These are phyloP conservation scores for Sphagnum tenellum DNA, from an alignment of 225 moss, liverwort and hornwort genomes.

Conservation along the genomic window DNA sequence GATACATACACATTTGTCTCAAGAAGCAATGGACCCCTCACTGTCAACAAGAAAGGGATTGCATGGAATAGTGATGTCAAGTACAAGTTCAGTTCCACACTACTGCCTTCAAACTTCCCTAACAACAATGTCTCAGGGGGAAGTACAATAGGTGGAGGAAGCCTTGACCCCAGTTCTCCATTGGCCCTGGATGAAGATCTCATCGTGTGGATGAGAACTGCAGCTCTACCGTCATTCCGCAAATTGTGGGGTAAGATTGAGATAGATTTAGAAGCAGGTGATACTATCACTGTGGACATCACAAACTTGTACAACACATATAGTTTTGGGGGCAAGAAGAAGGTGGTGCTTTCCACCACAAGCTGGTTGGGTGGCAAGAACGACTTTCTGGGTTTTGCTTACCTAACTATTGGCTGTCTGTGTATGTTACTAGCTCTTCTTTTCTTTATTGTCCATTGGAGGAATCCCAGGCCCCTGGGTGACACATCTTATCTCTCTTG, in stretches of 20 bases:
- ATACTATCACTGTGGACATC: conserved; percentile 20
- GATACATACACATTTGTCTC: conserved; percentile 41
- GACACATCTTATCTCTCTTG: conserved; percentile 21
- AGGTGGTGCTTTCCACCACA: conserved; percentile 32
- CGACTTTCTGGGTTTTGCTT: conserved; percentile 22
- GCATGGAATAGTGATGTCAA: conserved; percentile 66
- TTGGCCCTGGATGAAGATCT: conserved; percentile 28
- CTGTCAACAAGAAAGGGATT: conserved; percentile 32
- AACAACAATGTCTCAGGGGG: conserved; percentile 23
- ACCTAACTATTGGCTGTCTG: conserved; percentile 15
- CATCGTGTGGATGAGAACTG: conserved; percentile 46
- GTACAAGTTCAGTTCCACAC: conserved; percentile 35
- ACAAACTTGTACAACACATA: conserved; percentile 39
- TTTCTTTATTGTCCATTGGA: conserved; percentile 16
- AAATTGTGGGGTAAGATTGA: conserved; percentile 34
- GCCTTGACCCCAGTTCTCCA: conserved; percentile 18
- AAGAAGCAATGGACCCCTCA: background rate
- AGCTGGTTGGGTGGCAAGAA: conserved; percentile 40
- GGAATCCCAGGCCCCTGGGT: conserved; percentile 9
- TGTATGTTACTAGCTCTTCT: conserved; percentile 12
- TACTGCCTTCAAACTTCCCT: conserved; percentile 43
- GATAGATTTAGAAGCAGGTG: conserved; percentile 18
- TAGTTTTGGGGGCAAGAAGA: conserved; percentile 39
- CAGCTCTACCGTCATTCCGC: conserved; percentile 25
- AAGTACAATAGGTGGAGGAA: conserved; percentile 30